These are phyloP conservation scores for Neonectria coccinea DNA, from an alignment of 2,329 filamentous ascomycete species.

Conservation along the genomic window DNA sequence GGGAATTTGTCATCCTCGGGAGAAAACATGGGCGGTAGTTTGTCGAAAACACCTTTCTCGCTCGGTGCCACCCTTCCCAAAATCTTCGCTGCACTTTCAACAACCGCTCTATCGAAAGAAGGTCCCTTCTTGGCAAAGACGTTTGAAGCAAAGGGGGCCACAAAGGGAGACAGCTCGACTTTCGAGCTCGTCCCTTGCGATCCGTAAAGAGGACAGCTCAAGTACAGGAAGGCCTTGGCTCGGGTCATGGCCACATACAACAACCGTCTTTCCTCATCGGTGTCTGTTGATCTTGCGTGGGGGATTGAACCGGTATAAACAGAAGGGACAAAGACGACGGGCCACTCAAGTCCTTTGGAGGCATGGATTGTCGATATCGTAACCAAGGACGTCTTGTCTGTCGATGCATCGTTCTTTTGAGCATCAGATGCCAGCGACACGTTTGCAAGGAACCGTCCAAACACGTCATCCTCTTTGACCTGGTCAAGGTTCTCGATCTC, in stretches of 20 bases:
- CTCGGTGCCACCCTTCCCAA: constrained; percentile 72
- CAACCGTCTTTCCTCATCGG: constrained; percentile 86
- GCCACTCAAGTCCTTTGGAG: constrained; percentile 96
- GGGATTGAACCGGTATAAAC: constrained; percentile 92
- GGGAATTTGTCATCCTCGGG: constrained; percentile 78
- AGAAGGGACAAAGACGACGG: constrained; percentile 90
- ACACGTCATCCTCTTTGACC: constrained; percentile 68
- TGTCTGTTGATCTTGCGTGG: constrained; percentile 86
- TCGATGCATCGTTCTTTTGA: constrained; percentile 70
- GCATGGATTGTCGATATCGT: constrained; percentile 97
- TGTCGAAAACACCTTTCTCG: constrained; percentile 64
- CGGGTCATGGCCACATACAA: constrained; percentile 98
- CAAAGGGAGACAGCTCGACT: constrained; percentile 78
- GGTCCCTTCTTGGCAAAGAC: constrained; percentile 73
- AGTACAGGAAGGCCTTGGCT: constrained; percentile 85
- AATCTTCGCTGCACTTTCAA: constrained; percentile 78
- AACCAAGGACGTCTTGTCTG: constrained; percentile 71
- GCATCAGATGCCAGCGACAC: constrained; percentile 86
- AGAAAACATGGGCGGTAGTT: constrained; percentile 64
- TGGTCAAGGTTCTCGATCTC: constrained; percentile 79
- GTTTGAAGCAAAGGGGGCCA: constrained; percentile 61
- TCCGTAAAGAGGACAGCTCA: constrained; percentile 81
- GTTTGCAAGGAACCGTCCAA: constrained; percentile 89
- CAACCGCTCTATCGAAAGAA: constrained; percentile 70
- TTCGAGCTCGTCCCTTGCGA: constrained; percentile 68